These are phyloP conservation scores for Geotrichum reessii DNA, from an alignment of 1,139 yeast genomes.

Conservation along the genomic window DNA sequence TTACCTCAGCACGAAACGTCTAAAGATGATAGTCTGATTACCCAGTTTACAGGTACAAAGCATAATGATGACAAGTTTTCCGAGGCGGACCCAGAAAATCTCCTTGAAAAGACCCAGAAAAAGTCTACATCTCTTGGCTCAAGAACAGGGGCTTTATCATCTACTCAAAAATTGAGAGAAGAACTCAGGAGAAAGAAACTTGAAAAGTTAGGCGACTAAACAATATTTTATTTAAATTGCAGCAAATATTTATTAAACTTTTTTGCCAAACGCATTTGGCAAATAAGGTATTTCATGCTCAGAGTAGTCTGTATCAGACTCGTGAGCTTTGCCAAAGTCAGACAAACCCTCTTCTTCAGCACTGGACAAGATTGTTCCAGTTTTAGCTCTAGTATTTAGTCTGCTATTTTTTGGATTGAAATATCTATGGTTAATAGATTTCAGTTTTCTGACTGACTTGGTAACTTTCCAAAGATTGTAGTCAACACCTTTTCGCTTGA, in stretches of 20 bases:
- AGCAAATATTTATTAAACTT: neutral
- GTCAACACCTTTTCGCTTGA: neutral
- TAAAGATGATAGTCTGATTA: constrained; percentile 12
- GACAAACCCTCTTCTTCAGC: constrained; percentile 4
- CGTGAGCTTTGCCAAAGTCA: neutral
- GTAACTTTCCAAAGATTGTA: constrained; percentile 11
- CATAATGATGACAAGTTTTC: constrained; percentile 13
- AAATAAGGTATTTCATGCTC: constrained; percentile 7
- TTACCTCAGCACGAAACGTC: constrained; percentile 6
- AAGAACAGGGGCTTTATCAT: constrained; percentile 6
- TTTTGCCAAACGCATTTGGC: neutral
- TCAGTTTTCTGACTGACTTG: constrained; percentile 6
- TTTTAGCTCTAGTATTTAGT: neutral
- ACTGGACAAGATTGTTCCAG: constrained; percentile 1
- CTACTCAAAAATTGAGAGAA: constrained; percentile 9
- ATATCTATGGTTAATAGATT: constrained; percentile 4
- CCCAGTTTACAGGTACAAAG: constrained; percentile 12
- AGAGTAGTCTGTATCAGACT: constrained; percentile 15
- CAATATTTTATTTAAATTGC: neutral
- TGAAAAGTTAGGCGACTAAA: constrained; percentile 1
- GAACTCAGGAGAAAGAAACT: constrained; percentile 8
- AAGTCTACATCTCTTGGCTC: neutral
- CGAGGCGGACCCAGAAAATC: constrained; percentile 10
- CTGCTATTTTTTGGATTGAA: constrained; percentile 8
- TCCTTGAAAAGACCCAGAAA: neutral